A percentile compares a stretch with the other conserved stretches of the same genome.
Conservation (phyloP, 441 rosid genomes). For the Bocquillonia castaneifolia region DNA sequence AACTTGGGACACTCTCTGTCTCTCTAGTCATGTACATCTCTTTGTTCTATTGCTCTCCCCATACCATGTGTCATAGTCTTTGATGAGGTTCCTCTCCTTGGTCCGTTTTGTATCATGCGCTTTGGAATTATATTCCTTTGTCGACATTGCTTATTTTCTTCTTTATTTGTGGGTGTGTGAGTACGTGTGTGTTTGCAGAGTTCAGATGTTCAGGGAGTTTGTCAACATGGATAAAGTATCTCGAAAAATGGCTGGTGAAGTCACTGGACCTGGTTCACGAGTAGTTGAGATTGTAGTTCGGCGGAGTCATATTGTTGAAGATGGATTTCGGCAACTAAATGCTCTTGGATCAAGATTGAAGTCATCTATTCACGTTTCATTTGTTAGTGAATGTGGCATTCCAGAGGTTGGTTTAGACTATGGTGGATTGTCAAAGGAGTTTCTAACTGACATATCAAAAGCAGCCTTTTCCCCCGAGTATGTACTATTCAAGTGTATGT, state of each 20-base stretch:
- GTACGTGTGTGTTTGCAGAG: slow-evolving; percentile 49
- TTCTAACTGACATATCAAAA: slow-evolving; percentile 92
- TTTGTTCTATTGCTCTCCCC: not conserved
- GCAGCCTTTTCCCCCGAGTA: slow-evolving; percentile 93
- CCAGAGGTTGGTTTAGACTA: slow-evolving; percentile 99
- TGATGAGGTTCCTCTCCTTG: slow-evolving; percentile 3
- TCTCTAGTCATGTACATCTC: not conserved
- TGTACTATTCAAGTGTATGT: slow-evolving; percentile 32
- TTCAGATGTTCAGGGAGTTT: slow-evolving; percentile 93
- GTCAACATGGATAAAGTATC: slow-evolving; percentile 90
- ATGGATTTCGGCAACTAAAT: slow-evolving; percentile 86
- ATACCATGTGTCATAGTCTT: not conserved
- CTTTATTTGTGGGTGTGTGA: slow-evolving; percentile 21
- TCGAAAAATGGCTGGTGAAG: slow-evolving; percentile 89
- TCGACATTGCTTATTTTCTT: slow-evolving; percentile 10
- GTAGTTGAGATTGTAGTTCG: slow-evolving; percentile 87
- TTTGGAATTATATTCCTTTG: not conserved
- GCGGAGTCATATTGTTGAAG: slow-evolving; percentile 88
- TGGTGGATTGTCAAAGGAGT: slow-evolving; percentile 97
- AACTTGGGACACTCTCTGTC: not conserved
- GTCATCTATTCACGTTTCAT: slow-evolving; percentile 89
- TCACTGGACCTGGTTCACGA: slow-evolving; percentile 79
- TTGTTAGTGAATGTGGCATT: slow-evolving; percentile 95
- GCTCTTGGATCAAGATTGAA: slow-evolving; percentile 82
- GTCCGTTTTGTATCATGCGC: slow-evolving; percentile 1